Evolutionary conservation across 2,329 filamentous ascomycete genomes (phyloP).

Genomic region (Amesomyces nigricolor): DNA sequence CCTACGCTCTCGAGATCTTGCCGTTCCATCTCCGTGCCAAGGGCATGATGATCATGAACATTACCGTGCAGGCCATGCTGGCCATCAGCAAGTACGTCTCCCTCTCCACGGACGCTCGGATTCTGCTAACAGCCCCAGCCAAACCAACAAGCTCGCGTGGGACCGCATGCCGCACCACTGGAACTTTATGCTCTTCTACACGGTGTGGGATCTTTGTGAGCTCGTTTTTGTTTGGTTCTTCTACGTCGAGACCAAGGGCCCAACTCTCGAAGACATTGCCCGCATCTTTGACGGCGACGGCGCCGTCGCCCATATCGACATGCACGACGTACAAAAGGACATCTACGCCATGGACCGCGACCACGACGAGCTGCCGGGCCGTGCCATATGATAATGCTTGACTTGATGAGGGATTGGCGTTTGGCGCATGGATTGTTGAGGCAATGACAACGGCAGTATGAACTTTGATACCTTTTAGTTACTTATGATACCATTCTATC

Average conservation of each 20-base stretch:
- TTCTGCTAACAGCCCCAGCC: constrained; percentile 32
- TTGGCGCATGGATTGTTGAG: not conserved
- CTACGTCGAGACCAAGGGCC: constrained; percentile 65
- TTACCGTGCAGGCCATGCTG: constrained; percentile 56
- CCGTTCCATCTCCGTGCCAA: constrained; percentile 54
- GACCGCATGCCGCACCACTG: constrained; percentile 53
- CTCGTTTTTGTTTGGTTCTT: constrained; percentile 60
- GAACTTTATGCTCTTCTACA: constrained; percentile 63
- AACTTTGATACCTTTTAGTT: not conserved
- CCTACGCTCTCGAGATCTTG: constrained; percentile 54
- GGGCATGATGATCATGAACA: constrained; percentile 60
- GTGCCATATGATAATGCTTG: constrained; percentile 1
- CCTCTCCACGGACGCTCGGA: not conserved
- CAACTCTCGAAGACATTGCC: constrained; percentile 64
- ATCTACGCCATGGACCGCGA: constrained; percentile 27
- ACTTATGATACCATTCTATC: no score
- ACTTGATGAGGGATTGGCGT: not conserved
- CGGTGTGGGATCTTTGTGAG: constrained; percentile 56
- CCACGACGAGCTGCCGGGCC: constrained; percentile 14
- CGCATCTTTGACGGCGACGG: constrained; percentile 64
- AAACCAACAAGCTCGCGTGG: constrained; percentile 61
- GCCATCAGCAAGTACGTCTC: constrained; percentile 53
- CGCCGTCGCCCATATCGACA: constrained; percentile 50
- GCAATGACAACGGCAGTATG: not conserved
- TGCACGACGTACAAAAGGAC: constrained; percentile 53